Conservation (phyloP, 345 rosid species). For the Lumnitzera littorea region DNA sequence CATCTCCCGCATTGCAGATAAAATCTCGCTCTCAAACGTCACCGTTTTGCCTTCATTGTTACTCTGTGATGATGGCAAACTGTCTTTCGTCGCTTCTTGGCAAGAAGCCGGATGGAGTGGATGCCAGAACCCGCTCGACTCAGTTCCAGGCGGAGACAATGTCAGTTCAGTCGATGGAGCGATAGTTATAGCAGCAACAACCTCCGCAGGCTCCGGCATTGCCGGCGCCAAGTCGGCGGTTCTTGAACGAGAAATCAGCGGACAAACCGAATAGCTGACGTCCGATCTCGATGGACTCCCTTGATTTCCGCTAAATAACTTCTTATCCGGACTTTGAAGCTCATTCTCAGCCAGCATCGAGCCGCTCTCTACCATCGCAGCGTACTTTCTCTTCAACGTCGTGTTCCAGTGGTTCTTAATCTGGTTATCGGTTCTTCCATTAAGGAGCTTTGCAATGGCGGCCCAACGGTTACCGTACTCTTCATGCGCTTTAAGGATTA, state of each 20-base stretch:
- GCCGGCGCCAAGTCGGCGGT: neutral
- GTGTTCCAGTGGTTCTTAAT: conserved; percentile 72
- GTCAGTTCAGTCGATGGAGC: conserved; percentile 35
- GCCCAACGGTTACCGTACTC: conserved; percentile 58
- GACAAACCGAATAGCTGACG: neutral
- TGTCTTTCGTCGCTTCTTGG: too few species aligned
- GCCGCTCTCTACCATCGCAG: neutral
- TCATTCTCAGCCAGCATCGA: neutral
- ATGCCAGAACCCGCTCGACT: conserved; percentile 9
- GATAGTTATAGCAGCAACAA: neutral
- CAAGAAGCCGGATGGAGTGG: too few species aligned
- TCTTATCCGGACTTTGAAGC: conserved; percentile 6
- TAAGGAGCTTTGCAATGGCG: conserved; percentile 41
- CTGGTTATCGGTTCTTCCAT: conserved; percentile 57
- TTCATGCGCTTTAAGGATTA: conserved; percentile 40
- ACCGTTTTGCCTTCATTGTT: conserved; percentile 5
- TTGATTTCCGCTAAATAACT: neutral
- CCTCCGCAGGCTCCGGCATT: neutral
- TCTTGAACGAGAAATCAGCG: too few species aligned
- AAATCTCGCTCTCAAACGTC: conserved; percentile 28
- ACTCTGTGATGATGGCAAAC: too few species aligned
- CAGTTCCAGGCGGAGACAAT: conserved; percentile 32
- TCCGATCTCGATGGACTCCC: conserved; percentile 7
- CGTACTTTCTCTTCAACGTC: conserved; percentile 37
- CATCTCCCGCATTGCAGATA: conserved; percentile 39